Evolutionary conservation across 1,284 basidiomycete genomes (phyloP).

Genomic region (Ganoderma lucidum): DNA sequence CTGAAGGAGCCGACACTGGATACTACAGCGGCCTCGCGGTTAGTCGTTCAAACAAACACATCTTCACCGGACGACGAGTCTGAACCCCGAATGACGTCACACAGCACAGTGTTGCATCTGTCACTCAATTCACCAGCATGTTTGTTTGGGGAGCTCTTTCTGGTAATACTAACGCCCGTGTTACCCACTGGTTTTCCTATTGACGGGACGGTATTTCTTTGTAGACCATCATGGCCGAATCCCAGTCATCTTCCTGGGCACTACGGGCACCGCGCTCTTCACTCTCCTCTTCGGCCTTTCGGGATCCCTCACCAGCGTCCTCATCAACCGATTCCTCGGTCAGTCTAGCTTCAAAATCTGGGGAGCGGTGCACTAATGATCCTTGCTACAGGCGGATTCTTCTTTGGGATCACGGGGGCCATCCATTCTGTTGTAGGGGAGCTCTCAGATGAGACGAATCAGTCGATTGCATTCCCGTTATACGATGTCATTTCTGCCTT

Average conservation of each 20-base stretch:
- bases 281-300: constrained; percentile 65
- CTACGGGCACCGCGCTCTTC: constrained; percentile 55
- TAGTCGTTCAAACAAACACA: constrained; percentile 12
- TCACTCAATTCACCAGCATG: constrained; percentile 45
- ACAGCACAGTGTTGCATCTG: constrained; percentile 40
- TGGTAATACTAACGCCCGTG: constrained; percentile 28
- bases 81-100: neutral
- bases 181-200: neutral
- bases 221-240: constrained; percentile 67
- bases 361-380: neutral
- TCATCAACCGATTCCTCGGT: constrained; percentile 54
- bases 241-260: constrained; percentile 65
- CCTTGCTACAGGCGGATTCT: constrained; percentile 43
- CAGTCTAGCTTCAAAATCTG: constrained; percentile 5
- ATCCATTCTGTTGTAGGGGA: constrained; percentile 70
- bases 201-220: constrained; percentile 25
- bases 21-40: constrained; percentile 46
- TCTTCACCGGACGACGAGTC: neutral
- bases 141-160: constrained; percentile 46
- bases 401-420: constrained; percentile 67
- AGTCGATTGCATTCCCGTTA: constrained; percentile 66
- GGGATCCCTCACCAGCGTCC: constrained; percentile 51
- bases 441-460: constrained; percentile 72
- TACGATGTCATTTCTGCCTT: constrained; percentile 68
- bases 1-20: constrained; percentile 40